A percentile compares a stretch with the other conserved stretches of the same genome.
These are phyloP conservation scores for Arthonia radiata DNA, from an alignment of 495 filamentous ascomycete genomes.

Conservation along the genomic window DNA sequence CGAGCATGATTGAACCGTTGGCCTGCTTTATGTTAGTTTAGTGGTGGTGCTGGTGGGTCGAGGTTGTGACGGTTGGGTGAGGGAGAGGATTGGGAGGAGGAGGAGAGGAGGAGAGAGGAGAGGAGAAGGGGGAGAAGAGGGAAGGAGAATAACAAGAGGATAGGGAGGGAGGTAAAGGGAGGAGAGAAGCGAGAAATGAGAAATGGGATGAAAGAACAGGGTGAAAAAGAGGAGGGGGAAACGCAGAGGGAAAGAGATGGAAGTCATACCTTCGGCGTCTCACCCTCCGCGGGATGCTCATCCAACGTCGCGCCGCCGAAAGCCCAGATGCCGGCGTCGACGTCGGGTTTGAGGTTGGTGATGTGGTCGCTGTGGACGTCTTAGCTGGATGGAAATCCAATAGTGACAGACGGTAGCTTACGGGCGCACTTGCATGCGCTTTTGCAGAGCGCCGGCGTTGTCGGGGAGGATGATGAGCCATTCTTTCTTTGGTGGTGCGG, in stretches of 20 bases:
- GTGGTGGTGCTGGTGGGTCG: too few species aligned
- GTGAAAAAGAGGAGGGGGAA: too few species aligned
- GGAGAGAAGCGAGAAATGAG: too few species aligned
- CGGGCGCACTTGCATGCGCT: constrained; percentile 47
- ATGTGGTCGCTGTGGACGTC: constrained; percentile 27
- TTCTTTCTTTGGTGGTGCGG: constrained; percentile 51
- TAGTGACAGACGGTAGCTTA: constrained; percentile 17
- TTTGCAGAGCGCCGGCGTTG: constrained; percentile 33
- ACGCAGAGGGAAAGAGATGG: too few species aligned
- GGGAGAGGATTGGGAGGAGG: too few species aligned
- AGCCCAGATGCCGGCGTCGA: constrained; percentile 23
- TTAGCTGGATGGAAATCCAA: neutral
- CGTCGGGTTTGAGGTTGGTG: constrained; percentile 17
- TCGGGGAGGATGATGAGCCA: constrained; percentile 77
- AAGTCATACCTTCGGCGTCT: constrained; percentile 39
- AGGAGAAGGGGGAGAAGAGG: too few species aligned
- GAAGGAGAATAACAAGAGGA: too few species aligned
- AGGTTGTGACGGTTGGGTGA: too few species aligned
- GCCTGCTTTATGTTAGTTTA: too few species aligned
- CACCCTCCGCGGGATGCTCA: constrained; percentile 33
- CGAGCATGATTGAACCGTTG: constrained; percentile 43
- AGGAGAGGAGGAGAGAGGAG: too few species aligned
- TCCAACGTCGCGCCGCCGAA: constrained; percentile 48
- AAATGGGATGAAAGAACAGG: too few species aligned
- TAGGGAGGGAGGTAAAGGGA: too few species aligned